phyloP scores from a whole-genome alignment of 176 grass and related monocot species.

The Dactylis glomerata region DNA sequence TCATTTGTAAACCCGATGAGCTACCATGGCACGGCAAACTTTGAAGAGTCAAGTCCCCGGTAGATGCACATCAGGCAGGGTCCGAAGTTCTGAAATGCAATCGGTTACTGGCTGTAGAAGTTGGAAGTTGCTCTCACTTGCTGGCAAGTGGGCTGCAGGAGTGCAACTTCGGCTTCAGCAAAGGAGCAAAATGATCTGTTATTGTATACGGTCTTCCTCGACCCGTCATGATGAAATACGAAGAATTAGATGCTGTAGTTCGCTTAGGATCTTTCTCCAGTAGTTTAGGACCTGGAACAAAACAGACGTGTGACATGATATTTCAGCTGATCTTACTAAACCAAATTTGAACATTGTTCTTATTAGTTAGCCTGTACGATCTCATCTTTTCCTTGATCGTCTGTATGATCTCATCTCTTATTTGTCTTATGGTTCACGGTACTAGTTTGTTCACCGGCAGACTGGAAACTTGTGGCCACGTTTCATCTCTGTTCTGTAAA shows the following conservation, averaged over 20 bases:
- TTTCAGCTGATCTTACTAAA: neutral
- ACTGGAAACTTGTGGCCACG: neutral
- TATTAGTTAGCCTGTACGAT: neutral
- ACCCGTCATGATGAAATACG: neutral
- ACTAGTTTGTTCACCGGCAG: neutral
- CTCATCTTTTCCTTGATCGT: no score
- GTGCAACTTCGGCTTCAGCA: conserved; percentile 5
- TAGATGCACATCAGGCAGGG: neutral
- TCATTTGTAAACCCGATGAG: neutral
- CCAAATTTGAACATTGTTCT: neutral
- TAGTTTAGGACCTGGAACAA: neutral
- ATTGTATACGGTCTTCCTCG: neutral
- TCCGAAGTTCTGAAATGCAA: conserved; percentile 4
- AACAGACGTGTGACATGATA: neutral
- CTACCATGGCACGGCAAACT: neutral
- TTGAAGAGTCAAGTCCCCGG: neutral
- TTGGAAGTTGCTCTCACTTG: neutral
- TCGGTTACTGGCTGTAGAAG: neutral
- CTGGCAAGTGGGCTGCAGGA: neutral
- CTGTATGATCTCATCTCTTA: neutral
- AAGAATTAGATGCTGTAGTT: neutral
- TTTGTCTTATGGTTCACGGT: neutral
- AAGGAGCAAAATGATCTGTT: neutral
- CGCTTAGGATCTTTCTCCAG: conserved; percentile 14
- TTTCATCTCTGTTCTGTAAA: neutral